Conservation (phyloP, 1,284 basidiomycete species). For the Rhodotorula sp. region DNA sequence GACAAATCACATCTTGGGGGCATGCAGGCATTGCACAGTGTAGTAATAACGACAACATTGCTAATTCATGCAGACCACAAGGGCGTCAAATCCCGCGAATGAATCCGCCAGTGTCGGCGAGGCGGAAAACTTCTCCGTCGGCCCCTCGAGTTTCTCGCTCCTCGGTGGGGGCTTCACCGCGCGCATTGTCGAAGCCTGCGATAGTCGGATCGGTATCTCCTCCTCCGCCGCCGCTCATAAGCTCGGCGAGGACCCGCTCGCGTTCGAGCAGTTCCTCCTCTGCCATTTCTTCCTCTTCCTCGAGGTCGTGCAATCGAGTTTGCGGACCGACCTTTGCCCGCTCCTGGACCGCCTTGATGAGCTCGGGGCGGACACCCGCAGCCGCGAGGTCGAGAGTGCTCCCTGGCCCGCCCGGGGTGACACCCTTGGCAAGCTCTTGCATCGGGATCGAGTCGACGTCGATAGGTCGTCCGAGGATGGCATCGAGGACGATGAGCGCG, state of each 20-base stretch:
- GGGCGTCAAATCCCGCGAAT: neutral
- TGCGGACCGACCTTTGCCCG: neutral
- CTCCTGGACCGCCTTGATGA: constrained; percentile 15
- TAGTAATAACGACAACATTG: neutral
- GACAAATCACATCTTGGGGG: neutral
- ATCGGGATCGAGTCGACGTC: constrained; percentile 49
- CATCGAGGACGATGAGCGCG: constrained; percentile 64
- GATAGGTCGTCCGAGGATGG: constrained; percentile 61
- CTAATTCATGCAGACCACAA: neutral
- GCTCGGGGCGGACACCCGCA: constrained; percentile 18
- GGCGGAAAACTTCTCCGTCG: constrained; percentile 3
- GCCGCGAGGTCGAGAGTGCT: constrained; percentile 33
- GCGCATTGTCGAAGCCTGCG: constrained; percentile 6
- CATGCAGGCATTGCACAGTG: neutral
- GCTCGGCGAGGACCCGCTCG: constrained; percentile 14
- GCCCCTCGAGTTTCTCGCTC: constrained; percentile 10
- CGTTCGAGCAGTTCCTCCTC: constrained; percentile 19
- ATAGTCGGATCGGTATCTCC: neutral
- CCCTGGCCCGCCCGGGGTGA: constrained; percentile 26
- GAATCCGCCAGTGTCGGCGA: constrained; percentile 18
- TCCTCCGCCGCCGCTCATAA: constrained; percentile 1
- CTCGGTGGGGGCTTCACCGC: constrained; percentile 1
- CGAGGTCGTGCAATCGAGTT: constrained; percentile 5
- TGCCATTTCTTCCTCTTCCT: constrained; percentile 27
- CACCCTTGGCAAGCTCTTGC: constrained; percentile 24